Percentiles rank a stretch among this genome's conserved stretches.
phyloP scores from a whole-genome alignment of 2,329 filamentous ascomycete genomes.

The Boeremia lycopersici region DNA sequence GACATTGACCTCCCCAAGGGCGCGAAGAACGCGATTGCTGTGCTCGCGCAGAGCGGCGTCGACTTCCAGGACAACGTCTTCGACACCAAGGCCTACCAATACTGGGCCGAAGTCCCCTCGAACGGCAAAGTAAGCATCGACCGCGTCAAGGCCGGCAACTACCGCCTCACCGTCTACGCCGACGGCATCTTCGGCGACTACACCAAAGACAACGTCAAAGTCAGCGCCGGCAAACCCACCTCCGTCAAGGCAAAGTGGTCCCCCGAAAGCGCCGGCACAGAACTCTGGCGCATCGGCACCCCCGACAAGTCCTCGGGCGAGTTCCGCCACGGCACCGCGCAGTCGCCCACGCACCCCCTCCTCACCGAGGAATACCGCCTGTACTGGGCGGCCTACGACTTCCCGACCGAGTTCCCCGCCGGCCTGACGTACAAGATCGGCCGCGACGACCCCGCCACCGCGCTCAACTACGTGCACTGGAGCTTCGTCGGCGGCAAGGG shows the following conservation, averaged over 20 bases:
- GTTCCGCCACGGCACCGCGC: constrained; percentile 62
- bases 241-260: constrained; percentile 52
- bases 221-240: constrained; percentile 51
- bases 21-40: constrained; percentile 59
- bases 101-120: constrained; percentile 59
- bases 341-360: constrained; percentile 56
- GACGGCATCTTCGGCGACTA: constrained; percentile 67
- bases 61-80: constrained; percentile 65
- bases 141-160: constrained; percentile 62
- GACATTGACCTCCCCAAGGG: constrained; percentile 58
- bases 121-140: constrained; percentile 59
- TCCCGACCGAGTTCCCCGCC: constrained; percentile 61
- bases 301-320: constrained; percentile 67
- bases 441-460: constrained; percentile 54
- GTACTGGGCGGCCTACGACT: constrained; percentile 67
- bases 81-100: constrained; percentile 62
- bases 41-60: constrained; percentile 58
- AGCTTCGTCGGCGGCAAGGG: constrained; percentile 64
- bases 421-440: constrained; percentile 66
- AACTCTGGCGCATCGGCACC: constrained; percentile 66
- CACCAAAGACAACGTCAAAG: constrained; percentile 57
- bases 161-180: constrained; percentile 67
- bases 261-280: constrained; percentile 61
- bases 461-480: constrained; percentile 71
- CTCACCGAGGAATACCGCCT: constrained; percentile 63